Base-by-base conservation (phyloP, 768 basidiomycete genomes). In the Boletus rufocinnamomeus region DNA sequence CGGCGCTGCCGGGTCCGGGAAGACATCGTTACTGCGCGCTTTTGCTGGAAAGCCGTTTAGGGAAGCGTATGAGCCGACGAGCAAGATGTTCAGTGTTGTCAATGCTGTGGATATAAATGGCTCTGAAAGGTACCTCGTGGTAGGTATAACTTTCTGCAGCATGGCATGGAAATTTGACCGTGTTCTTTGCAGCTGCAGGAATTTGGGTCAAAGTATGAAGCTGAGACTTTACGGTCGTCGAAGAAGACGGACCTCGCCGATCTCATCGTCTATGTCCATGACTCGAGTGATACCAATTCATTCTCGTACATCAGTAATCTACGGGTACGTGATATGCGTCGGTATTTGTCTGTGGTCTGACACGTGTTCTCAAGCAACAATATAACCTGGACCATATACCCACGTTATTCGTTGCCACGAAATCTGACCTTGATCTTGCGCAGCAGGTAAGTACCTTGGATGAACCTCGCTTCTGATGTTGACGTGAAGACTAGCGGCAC, bases 271-370 rank as follows among this genome's bases (percentile, higher is more conserved):
- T 98, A 96, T 70, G 94, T 98, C 34, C 87, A 98, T 68, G 96
- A 99, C 75, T 98, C 95, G 48, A 95, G 93, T 69, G 96, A 99
- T 71, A 98, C 96, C 41, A 98, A 99, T 75, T 97, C 94, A 11
- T 99, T 99, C 73, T 95, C 93, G 48, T 97, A 98, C 75, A 94
- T 99, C 72, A 95, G 93, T 66, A 97, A 96, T 76, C 78, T 98
- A 67, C 84, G 96, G 72, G 95, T 96, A 70, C 57, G 84, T 75
- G 44, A 32, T 65, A 43, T 17, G 55, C 16, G 44, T 50, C 21
- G 13, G 51, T n/a, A 19, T 35, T 37, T 25, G 32, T 52, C 27
- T 25, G 23, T 56, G 30, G 35, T 58, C 66, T 69, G 64, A 65
- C 61, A 63, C 46, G 47, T 40, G 37, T 69, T 56, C 46, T 53